Evolutionary conservation across 148 eudicot species (phyloP), one percentile per base, ranked within the genome.

Genomic region (Chenopodium suecicum): DNA sequence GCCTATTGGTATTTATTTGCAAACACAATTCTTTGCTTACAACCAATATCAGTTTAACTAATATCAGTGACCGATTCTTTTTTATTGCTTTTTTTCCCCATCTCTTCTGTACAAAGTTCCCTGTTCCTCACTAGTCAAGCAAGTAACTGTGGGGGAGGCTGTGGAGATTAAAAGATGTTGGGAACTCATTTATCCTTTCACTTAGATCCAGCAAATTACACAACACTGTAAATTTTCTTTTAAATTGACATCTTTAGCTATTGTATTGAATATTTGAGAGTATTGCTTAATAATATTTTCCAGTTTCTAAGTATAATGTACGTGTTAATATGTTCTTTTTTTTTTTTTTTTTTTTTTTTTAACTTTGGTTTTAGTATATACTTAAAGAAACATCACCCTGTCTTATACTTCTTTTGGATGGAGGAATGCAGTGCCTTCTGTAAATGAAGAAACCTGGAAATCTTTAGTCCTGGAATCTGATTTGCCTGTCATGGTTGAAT

Each of bases 401-500:
- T 72, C 8, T 52, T 58, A 10, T 50, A 52, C 41, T 75, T 79
- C 67, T 71, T 80, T 48, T 84, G 70, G 76, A 14, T 84, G 78
- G 84, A 83, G 73, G 70, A 79, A 71, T 87, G 86, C 94, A 92
- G 98, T 92, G 84, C 81, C 91, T 69, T 47, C 92, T 62, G 89
- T 90, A 47, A 84, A 84, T 22, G 97, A 92, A 70, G 79, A 77
- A 4, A 80, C 86, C 32, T 95, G 94, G 93, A 87, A 95, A 77
- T 82, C 91, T 37, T 86, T 79, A 48, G 98, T 93, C 10, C 82
- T 95, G 23, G 93, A 90, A 77, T 88, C 86, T n/a, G 88, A 86
- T 46, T 48, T 78, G 27, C 90, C 95, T 1, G 97, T 91, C 52
- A 86, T 93, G 75, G 95, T 95, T 60, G 99, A 92, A 75, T 95